These are phyloP conservation scores for Colletotrichum incanum DNA, from an alignment of 2,329 filamentous ascomycete species.

Conservation along the genomic window DNA sequence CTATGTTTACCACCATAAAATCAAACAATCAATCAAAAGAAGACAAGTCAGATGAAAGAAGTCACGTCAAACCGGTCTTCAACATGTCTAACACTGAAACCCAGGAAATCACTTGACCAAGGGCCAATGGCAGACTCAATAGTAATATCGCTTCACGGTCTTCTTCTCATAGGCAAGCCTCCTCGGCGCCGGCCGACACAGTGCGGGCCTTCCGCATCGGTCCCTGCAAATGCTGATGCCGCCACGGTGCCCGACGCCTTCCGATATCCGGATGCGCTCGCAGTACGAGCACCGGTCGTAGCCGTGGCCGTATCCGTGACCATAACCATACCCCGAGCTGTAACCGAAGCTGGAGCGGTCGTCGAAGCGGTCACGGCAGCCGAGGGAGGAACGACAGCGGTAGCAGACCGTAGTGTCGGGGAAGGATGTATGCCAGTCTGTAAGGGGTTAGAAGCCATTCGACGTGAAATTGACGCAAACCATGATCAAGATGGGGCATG, in stretches of 20 bases:
- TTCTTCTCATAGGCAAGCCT: conserved; percentile 3
- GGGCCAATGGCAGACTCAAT: neutral
- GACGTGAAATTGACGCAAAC: neutral
- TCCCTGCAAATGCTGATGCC: conserved; percentile 7
- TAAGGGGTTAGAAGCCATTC: neutral
- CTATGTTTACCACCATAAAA: neutral
- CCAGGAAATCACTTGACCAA: neutral
- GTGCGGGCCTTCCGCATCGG: conserved; percentile 6
- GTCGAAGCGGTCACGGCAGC: conserved; percentile 10
- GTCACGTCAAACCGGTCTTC: conserved; percentile 45
- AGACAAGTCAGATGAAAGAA: conserved; percentile 31
- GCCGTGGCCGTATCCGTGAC: neutral
- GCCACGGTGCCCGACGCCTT: neutral
- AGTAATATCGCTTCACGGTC: conserved; percentile 16
- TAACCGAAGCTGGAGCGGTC: conserved; percentile 5
- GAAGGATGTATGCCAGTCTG: conserved; percentile 17
- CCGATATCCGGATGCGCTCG: neutral
- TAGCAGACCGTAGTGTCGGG: conserved; percentile 4
- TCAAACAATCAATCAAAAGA: neutral
- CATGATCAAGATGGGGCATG: neutral
- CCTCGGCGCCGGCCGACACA: conserved; percentile 1
- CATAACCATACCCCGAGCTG: neutral
- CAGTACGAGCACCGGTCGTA: conserved; percentile 14
- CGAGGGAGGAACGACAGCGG: conserved; percentile 2
- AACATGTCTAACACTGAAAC: too few relatives aligned